phyloP scores from a whole-genome alignment of 768 basidiomycete genomes.

The Paxillus ammoniavirescens region DNA sequence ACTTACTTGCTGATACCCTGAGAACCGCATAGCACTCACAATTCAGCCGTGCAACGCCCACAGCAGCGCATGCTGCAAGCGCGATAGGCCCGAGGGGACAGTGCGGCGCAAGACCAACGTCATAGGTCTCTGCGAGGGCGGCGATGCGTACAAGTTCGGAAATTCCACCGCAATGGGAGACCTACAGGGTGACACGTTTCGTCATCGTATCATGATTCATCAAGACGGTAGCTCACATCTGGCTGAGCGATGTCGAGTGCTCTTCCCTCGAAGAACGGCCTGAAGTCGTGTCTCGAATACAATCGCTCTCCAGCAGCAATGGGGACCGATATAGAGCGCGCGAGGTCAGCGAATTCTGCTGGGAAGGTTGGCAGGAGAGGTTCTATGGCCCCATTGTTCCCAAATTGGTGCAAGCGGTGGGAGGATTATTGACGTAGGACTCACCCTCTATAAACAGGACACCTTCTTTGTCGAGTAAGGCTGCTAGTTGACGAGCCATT shows the following conservation, averaged over 20 bases:
- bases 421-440: not conserved
- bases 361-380: conserved; percentile 60
- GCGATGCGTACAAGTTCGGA: conserved; percentile 58
- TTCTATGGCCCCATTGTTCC: conserved; percentile 30
- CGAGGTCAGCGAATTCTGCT: conserved; percentile 59
- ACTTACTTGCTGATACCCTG: too few relatives aligned
- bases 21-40: conserved; percentile 36
- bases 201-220: not conserved
- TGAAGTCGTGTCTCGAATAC: conserved; percentile 59
- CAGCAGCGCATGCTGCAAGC: conserved; percentile 47
- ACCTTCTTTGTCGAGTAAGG: conserved; percentile 53
- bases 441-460: conserved; percentile 67
- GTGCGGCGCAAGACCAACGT: conserved; percentile 66
- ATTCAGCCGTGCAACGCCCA: conserved; percentile 57
- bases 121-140: conserved; percentile 34
- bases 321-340: conserved; percentile 52
- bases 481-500: conserved; percentile 68
- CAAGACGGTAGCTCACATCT: conserved; percentile 42
- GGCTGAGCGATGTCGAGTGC: conserved; percentile 71
- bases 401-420: not conserved
- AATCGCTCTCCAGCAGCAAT: conserved; percentile 66
- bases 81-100: conserved; percentile 73
- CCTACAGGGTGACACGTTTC: conserved; percentile 27
- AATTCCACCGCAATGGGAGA: conserved; percentile 62
- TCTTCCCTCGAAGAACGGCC: conserved; percentile 62